Evolutionary conservation across 2,329 filamentous ascomycete species (phyloP).

Genomic region (Aspergillus candidus): DNA sequence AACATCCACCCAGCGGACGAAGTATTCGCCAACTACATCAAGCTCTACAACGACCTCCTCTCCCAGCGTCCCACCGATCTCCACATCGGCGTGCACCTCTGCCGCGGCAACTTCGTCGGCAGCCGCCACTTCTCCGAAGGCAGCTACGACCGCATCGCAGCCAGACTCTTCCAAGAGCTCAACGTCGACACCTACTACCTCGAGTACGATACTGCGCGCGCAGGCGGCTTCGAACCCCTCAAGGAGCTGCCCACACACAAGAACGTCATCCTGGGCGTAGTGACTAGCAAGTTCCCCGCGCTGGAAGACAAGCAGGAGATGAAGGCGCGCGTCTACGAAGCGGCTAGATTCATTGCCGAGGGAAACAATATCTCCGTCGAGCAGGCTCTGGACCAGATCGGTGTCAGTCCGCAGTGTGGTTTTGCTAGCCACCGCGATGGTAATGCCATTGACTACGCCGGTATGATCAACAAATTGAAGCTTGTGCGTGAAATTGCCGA

Average conservation of each 20-base stretch:
- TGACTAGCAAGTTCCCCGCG: conserved; percentile 57
- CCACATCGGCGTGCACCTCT: conserved; percentile 71
- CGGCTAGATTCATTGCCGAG: conserved; percentile 63
- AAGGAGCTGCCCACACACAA: conserved; percentile 55
- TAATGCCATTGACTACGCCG: conserved; percentile 61
- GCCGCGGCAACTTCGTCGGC: conserved; percentile 60
- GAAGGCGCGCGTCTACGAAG: conserved; percentile 54
- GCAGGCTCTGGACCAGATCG: conserved; percentile 62
- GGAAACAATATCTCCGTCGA: conserved; percentile 59
- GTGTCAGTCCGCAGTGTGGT: conserved; percentile 65
- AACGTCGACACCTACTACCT: conserved; percentile 63
- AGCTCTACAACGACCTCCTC: conserved; percentile 68
- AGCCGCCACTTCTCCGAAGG: conserved; percentile 62
- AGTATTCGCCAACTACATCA: conserved; percentile 68
- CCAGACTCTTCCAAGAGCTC: conserved; percentile 59
- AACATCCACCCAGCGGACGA: conserved; percentile 64
- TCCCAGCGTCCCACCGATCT: conserved; percentile 60
- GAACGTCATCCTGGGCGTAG: conserved; percentile 58
- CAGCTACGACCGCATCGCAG: conserved; percentile 61
- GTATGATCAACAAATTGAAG: conserved; percentile 67
- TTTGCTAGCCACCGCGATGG: conserved; percentile 70
- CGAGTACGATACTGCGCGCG: conserved; percentile 61
- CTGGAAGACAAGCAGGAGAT: conserved; percentile 60
- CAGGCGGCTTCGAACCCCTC: conserved; percentile 62
- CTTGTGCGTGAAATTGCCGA: conserved; percentile 67